Evolutionary conservation across 108 stramenopile genomes (phyloP).

Genomic region (Cyclotella baltica): DNA sequence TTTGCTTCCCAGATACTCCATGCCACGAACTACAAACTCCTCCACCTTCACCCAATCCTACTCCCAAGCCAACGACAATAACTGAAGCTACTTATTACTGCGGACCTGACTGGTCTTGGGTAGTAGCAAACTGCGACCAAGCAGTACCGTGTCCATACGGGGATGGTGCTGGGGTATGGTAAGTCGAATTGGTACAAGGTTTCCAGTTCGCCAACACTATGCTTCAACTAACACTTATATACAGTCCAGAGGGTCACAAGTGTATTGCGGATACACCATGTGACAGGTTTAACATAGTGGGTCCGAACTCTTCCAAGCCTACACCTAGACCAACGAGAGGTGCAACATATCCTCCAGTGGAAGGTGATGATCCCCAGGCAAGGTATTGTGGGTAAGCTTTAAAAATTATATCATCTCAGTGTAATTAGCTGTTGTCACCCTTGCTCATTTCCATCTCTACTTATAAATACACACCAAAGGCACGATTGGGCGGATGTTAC

Average conservation of each 20-base stretch:
- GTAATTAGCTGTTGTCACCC: too few relatives aligned
- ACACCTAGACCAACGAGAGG: constrained; percentile 13
- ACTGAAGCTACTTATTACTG: constrained; percentile 18
- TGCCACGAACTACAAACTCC: constrained; percentile 13
- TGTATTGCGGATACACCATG: constrained; percentile 30
- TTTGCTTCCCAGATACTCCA: constrained; percentile 28
- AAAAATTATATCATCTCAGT: too few relatives aligned
- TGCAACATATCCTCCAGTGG: constrained; percentile 15
- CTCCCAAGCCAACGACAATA: constrained; percentile 11
- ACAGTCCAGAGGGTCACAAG: neutral
- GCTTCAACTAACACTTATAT: too few relatives aligned
- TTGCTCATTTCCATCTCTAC: too few relatives aligned
- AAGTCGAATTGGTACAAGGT: too few relatives aligned
- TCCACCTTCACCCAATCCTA: constrained; percentile 5
- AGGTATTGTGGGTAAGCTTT: constrained; percentile 45
- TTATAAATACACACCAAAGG: too few relatives aligned
- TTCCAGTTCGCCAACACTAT: too few relatives aligned
- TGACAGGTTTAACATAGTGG: neutral
- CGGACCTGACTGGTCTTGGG: constrained; percentile 27
- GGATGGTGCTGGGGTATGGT: constrained; percentile 10
- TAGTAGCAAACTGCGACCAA: neutral
- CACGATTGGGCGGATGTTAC: constrained; percentile 34
- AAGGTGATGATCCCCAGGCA: constrained; percentile 26
- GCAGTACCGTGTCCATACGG: constrained; percentile 20
- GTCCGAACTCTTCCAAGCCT: constrained; percentile 1